Evolutionary conservation across 352 stramenopile genomes (phyloP), one percentile per base, ranked within the genome.

Genomic region (Peronospora destructor): DNA sequence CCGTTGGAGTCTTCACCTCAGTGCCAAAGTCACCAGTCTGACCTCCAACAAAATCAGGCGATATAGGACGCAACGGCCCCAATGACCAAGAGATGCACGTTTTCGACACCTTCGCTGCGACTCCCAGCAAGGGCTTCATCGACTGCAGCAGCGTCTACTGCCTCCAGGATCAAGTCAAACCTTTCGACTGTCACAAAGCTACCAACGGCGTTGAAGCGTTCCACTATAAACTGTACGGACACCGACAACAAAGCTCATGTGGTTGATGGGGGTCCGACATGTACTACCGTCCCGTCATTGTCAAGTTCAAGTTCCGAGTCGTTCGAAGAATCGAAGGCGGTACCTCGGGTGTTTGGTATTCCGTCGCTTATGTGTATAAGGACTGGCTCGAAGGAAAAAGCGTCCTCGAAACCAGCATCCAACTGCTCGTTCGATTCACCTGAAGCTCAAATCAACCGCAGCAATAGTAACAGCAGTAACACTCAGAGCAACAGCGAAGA

Each of bases 61-160:
- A 44, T 29, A 19, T 25, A 53, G 19, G 40, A 61, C 6, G 11
- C 33, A 9, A 36, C 43, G 42, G 66, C 58, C 45, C 32, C 21
- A 19, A 67, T 55, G 21, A 56, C 25, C 29, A 79, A 77, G 44
- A 53, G 51, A 55, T 68, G 63, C 29, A 62, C 69, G 38, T 78
- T 78, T 44, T 59, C 61, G 13, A 61, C 53, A 17, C 64, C 69
- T 14, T 42, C 61, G 52, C 35, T 80, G 29, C 56, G 55, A 19
- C 56, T 58, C 19, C 65, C 69, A 7, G 68, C 71, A n/a, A 72
- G 66, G 26, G 60, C 59, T 2, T 71, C 65, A 17, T 68, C 64
- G 3, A 46, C 57, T 42, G 53, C 67, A 4, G 68, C 68, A 17
- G 61, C 49, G 12, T 66, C 52, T 7, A 59, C 61, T 33, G 62